Conservation (phyloP, 108 stramenopile genomes). For the Skeletonema marinoi region DNA sequence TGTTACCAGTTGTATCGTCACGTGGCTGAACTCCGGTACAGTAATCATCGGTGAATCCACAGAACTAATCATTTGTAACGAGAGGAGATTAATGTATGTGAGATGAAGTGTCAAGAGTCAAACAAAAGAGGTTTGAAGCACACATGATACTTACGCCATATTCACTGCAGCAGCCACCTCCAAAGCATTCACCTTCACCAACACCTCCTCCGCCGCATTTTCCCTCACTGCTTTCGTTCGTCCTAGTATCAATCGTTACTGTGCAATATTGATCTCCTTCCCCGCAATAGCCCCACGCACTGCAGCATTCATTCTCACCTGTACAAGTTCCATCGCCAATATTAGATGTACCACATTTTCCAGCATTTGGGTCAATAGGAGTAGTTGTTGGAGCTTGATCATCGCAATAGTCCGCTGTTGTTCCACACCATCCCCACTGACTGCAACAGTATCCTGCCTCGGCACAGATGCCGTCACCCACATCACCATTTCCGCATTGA, state of each 20-base stretch:
- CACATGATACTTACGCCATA: background rate
- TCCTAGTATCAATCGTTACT: background rate
- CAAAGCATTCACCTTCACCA: slow-evolving; percentile 26
- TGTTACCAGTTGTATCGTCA: slow-evolving; percentile 7
- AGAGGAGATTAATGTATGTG: background rate
- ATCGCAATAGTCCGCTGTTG: slow-evolving; percentile 38
- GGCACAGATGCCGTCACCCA: slow-evolving; percentile 31
- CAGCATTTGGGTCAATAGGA: slow-evolving; percentile 25
- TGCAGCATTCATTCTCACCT: slow-evolving; percentile 34
- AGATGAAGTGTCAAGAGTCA: slow-evolving; percentile 5
- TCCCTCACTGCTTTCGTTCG: background rate
- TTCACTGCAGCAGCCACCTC: slow-evolving; percentile 3
- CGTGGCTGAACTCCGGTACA: slow-evolving; percentile 30
- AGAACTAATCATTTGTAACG: slow-evolving; percentile 5
- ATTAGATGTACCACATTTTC: slow-evolving; percentile 32
- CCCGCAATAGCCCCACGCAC: slow-evolving; percentile 42
- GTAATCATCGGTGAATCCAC: slow-evolving; percentile 32
- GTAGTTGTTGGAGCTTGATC: slow-evolving; percentile 27
- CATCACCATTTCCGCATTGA: slow-evolving; percentile 30
- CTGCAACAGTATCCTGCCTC: slow-evolving; percentile 40
- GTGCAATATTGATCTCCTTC: slow-evolving; percentile 42
- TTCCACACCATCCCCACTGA: slow-evolving; percentile 34
- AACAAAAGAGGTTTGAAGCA: background rate
- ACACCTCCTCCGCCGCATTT: slow-evolving; percentile 11
- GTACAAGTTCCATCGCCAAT: slow-evolving; percentile 38